Conservation (phyloP, 768 basidiomycete species). For the Naganishia vishniacii region DNA sequence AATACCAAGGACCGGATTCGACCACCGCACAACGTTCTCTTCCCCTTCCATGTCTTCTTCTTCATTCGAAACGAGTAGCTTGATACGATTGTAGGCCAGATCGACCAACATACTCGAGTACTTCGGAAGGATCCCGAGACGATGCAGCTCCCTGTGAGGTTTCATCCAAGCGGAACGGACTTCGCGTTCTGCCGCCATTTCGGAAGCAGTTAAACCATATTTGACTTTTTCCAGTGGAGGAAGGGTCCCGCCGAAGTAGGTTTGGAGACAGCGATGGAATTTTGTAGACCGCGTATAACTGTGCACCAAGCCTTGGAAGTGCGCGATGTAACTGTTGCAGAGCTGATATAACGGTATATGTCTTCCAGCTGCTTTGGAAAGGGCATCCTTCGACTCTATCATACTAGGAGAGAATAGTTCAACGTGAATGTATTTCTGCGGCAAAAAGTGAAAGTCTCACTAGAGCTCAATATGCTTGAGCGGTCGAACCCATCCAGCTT, state of each 20-base stretch:
- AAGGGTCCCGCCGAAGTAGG: slow-evolving; percentile 37
- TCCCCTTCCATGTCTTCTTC: slow-evolving; percentile 39
- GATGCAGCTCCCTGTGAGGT: slow-evolving; percentile 32
- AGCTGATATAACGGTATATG: neutral
- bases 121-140: slow-evolving; percentile 38
- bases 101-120: slow-evolving; percentile 59
- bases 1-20: slow-evolving; percentile 45
- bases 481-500: slow-evolving; percentile 40
- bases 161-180: slow-evolving; percentile 30
- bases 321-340: slow-evolving; percentile 29
- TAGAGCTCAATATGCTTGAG: slow-evolving; percentile 38
- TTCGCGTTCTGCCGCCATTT: too few relatives aligned
- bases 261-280: slow-evolving; percentile 37
- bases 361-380: slow-evolving; percentile 31
- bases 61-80: slow-evolving; percentile 61
- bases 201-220: slow-evolving; percentile 22
- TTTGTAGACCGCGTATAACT: slow-evolving; percentile 30
- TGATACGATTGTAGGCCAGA: slow-evolving; percentile 81
- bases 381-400: slow-evolving; percentile 9
- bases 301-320: slow-evolving; percentile 41
- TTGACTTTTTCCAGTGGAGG: slow-evolving; percentile 26
- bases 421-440: neutral
- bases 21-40: slow-evolving; percentile 55
- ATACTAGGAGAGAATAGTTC: neutral
- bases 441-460: neutral